phyloP scores from a whole-genome alignment of 2,329 filamentous ascomycete species.

The Penicillium sp. region DNA sequence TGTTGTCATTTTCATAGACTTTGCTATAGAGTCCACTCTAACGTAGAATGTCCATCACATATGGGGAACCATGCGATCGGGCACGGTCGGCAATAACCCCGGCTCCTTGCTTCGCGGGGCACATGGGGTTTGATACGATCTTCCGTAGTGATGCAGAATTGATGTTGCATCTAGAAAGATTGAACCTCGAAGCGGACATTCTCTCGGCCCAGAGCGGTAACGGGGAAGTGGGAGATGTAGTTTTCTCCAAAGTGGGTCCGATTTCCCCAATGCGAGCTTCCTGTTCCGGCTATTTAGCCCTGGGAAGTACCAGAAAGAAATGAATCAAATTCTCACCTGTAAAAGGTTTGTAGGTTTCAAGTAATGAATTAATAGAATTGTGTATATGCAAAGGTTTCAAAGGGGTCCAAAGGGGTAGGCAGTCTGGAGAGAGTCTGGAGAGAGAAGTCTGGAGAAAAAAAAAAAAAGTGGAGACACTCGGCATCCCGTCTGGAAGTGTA shows the following conservation, averaged over 20 bases:
- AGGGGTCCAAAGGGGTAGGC: neutral
- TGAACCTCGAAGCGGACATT: slow-evolving; percentile 29
- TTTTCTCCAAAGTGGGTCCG: slow-evolving; percentile 17
- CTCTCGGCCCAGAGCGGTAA: slow-evolving; percentile 24
- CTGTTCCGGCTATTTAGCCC: slow-evolving; percentile 6
- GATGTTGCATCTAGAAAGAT: slow-evolving; percentile 14
- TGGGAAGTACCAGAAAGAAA: neutral
- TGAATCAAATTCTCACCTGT: neutral
- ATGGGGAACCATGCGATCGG: slow-evolving; percentile 20
- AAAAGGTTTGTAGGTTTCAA: neutral
- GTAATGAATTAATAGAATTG: no score
- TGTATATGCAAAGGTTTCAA: neutral
- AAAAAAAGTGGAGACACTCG: neutral
- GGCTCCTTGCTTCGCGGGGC: slow-evolving; percentile 30
- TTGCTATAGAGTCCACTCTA: neutral
- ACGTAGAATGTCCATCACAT: neutral
- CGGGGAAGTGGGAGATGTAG: slow-evolving; percentile 1
- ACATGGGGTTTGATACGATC: slow-evolving; percentile 10
- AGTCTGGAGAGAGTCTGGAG: no score
- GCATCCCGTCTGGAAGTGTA: neutral
- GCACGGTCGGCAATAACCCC: slow-evolving; percentile 16
- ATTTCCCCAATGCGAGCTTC: slow-evolving; percentile 21
- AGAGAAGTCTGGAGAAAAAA: neutral
- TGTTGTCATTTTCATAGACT: neutral
- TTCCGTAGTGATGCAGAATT: neutral